Base-by-base conservation (phyloP, 345 rosid genomes). In the Jatropha curcas region DNA sequence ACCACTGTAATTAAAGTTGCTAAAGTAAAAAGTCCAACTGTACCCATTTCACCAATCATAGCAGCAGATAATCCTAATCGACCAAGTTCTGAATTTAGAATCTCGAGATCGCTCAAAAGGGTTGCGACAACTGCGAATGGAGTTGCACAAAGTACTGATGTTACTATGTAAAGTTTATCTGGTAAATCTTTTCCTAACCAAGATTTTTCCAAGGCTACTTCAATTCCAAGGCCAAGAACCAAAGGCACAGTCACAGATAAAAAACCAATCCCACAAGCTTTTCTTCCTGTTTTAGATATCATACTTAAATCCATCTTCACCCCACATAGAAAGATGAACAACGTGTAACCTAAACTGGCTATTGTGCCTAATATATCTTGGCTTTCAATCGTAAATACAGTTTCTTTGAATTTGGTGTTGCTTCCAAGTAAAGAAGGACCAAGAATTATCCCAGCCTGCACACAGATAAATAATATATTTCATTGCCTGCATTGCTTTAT, bases 21-120 rank as follows among this genome's bases (percentile, higher is more conserved):
- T 4, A 67, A 3, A 6, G 4, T 20, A 5, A 50, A 0, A 13
- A 61, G 50, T 5, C 56, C 25, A 24, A 72, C 13, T 70, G 61
- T 59, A 17, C 69, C 12, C 28, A 79, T 12, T 7, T 79, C 81
- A 50, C 79, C 22, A 9, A 76, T 30, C 24, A 71, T 45, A 1
- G 76, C 83, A 0, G 71, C 63, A 9, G 81, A 79, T 35, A 82
- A 51, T 1, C 67, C 73, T 62, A 82, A 27, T 28, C 79, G 60
- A 11, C 85, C 83, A 6, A 82, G 60, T 67, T 79, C 76, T 0
- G 85, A 75, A 52, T 79, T 82, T 13, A 60, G n/a, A 57, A 79
- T 61, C 17, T 66, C 19, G n/a, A 76, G 60, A 20, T 79, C 77
- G 0, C 56, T 41, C n/a, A 79, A 71, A 9, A 72, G 70, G 34